These are phyloP conservation scores for Tillandsia fasciculata DNA, from an alignment of 176 grass and related monocot species.

Conservation along the genomic window DNA sequence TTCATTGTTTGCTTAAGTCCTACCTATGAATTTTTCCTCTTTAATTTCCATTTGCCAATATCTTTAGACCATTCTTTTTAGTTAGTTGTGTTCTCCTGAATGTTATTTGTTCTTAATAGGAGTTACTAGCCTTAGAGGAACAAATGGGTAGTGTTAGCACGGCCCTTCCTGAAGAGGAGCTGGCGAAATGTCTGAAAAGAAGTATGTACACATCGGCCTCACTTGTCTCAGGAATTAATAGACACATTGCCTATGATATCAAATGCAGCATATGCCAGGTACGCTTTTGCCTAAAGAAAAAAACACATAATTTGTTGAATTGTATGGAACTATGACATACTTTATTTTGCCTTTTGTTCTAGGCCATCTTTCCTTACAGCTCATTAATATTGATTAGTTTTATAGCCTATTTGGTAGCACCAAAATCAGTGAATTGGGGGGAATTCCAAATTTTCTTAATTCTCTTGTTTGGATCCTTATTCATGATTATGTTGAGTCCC, in stretches of 20 bases:
- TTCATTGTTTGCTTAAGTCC: too few relatives aligned
- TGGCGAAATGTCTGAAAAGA: constrained; percentile 11
- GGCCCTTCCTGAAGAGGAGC: constrained; percentile 18
- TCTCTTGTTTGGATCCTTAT: too few relatives aligned
- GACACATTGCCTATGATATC: not conserved
- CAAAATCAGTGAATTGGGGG: too few relatives aligned
- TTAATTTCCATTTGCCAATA: not conserved
- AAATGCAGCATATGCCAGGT: constrained; percentile 31
- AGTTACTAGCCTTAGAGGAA: constrained; percentile 21
- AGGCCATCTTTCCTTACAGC: too few relatives aligned
- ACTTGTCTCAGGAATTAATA: not conserved
- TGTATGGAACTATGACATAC: too few relatives aligned
- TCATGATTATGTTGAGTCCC: too few relatives aligned
- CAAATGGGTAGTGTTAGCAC: constrained; percentile 22
- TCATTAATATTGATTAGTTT: too few relatives aligned
- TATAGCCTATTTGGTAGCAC: too few relatives aligned
- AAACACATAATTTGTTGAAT: too few relatives aligned
- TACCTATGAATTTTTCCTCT: not conserved
- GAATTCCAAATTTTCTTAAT: too few relatives aligned
- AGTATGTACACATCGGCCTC: constrained; percentile 3
- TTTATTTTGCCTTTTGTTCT: too few relatives aligned
- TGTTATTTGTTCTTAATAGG: constrained; percentile 5
- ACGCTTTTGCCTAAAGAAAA: not conserved
- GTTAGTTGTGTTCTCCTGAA: not conserved
- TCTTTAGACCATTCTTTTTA: not conserved